Conservation (phyloP, 257 asterid genomes). For the Salvia hispanica region DNA sequence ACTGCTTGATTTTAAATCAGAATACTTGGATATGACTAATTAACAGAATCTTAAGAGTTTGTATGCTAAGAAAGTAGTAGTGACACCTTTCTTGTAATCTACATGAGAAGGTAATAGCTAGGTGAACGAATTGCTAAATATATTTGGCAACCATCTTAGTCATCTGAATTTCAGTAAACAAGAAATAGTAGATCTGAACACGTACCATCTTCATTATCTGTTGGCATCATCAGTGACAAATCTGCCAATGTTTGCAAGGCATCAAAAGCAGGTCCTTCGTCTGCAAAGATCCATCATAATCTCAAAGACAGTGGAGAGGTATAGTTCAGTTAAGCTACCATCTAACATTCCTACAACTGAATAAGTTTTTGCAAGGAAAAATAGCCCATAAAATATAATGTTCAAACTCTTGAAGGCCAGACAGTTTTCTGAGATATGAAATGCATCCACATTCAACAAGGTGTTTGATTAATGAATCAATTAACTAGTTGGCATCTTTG, state of each 20-base stretch:
- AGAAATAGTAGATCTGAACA: conserved; percentile 27
- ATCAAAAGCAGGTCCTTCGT: conserved; percentile 69
- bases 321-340: conserved; percentile 20
- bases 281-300: conserved; percentile 47
- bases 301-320: conserved; percentile 20
- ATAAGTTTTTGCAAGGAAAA: conserved; percentile 5
- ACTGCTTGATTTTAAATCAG: conserved; percentile 9
- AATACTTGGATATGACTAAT: not conserved
- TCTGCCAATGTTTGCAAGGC: conserved; percentile 88
- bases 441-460: conserved; percentile 17
- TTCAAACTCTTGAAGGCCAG: conserved; percentile 19
- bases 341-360: not conserved
- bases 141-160: conserved; percentile 23
- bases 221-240: conserved; percentile 78
- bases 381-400: not conserved
- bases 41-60: not conserved
- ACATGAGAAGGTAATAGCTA: conserved; percentile 16
- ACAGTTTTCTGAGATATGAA: conserved; percentile 20
- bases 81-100: conserved; percentile 20
- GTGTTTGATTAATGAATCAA: conserved; percentile 22
- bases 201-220: conserved; percentile 78
- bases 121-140: conserved; percentile 21
- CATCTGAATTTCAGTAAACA: conserved; percentile 5
- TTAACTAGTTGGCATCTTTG: conserved; percentile 13
- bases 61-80: not conserved